Percentiles rank a stretch among this genome's conserved stretches.
Conservation (phyloP, 108 stramenopile species). For the Nitzschia inconspicua region DNA sequence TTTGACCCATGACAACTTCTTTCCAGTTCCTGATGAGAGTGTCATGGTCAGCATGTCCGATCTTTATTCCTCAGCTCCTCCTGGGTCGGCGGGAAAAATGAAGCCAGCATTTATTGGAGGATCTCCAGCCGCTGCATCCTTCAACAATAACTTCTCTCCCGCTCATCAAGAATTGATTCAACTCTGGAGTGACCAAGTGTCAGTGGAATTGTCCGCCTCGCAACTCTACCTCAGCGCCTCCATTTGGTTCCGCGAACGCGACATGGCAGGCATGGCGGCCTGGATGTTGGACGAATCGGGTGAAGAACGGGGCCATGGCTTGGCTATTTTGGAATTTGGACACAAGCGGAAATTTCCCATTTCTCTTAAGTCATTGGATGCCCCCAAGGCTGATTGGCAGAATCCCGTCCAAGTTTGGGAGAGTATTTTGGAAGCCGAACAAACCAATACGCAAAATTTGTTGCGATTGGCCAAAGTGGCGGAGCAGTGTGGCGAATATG, state of each 20-base stretch:
- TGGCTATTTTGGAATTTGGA: slow-evolving; percentile 28
- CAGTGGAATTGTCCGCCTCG: slow-evolving; percentile 23
- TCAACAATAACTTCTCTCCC: no score
- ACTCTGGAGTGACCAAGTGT: slow-evolving; percentile 25
- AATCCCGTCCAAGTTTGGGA: slow-evolving; percentile 26
- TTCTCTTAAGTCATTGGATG: slow-evolving; percentile 12
- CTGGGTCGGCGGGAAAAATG: no score
- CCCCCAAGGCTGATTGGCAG: slow-evolving; percentile 23
- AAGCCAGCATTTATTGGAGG: no score
- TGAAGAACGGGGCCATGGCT: slow-evolving; percentile 32
- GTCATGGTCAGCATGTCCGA: no score
- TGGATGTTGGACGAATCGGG: slow-evolving; percentile 32
- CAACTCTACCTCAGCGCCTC: slow-evolving; percentile 31
- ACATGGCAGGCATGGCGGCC: slow-evolving; percentile 30
- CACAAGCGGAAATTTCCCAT: slow-evolving; percentile 15
- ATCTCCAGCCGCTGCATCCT: no score
- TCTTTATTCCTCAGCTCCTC: no score
- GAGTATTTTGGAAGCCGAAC: slow-evolving; percentile 16
- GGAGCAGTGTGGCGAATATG: slow-evolving; percentile 23
- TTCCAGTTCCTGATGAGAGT: no score
- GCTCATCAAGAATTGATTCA: slow-evolving; percentile 16
- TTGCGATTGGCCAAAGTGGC: slow-evolving; percentile 25
- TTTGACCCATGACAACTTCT: no score
- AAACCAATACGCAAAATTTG: slow-evolving; percentile 23
- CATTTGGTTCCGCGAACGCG: slow-evolving; percentile 24